Base-by-base conservation (phyloP, 2,329 filamentous ascomycete species). In the Claviceps africana region DNA sequence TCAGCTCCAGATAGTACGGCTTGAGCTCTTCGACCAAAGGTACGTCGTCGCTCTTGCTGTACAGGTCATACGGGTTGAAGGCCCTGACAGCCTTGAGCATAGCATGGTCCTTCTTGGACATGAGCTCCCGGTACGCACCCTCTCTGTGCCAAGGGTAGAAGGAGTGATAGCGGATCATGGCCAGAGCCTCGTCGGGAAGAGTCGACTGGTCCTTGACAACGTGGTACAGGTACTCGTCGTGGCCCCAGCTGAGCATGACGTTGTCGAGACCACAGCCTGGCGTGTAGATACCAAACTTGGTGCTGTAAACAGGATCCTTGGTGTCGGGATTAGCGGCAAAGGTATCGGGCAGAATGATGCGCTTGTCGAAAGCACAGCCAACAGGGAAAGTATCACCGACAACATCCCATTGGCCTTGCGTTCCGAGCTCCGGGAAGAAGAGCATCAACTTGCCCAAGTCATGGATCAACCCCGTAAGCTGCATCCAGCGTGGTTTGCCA, bases 61-160 rank as follows among this genome's bases (percentile, higher is more conserved):
- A 95, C 50, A 95, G 65, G 64, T 95, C 89, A 61, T 95, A 95
- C 0, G 88, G 88, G 66, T 95, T 95, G 70, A 95, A 95, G 0
- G 86, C 87, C 67, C 80, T 78, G 48, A 94, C 88, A 9, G 88
- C 88, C 63, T 80, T 79, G 60, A 94, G 71, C 83, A 94, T 89
- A 61, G 77, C 76, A 66, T 83, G 71, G 61, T 95, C 89, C 64
- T 89, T 84, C 55, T 85, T 81, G 65, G 84, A 78, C 88, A 95
- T 95, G 67, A 95, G 78, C 68, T 88, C 81, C 55, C 70, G 68
- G 70, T 95, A 95, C 7, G 86, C 88, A 51, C 83, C 84, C 66
- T 85, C 83, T 55, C 76, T 80, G 70, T 95, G 89, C 89, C 88
- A 95, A 17, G 89, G 84, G 70, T 95, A 95, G 71, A 95, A 95